Evolutionary conservation across 371 early-diverging fungal genomes (phyloP), one percentile per base, ranked within the genome.

Genomic region (Mucor plumbeus): DNA sequence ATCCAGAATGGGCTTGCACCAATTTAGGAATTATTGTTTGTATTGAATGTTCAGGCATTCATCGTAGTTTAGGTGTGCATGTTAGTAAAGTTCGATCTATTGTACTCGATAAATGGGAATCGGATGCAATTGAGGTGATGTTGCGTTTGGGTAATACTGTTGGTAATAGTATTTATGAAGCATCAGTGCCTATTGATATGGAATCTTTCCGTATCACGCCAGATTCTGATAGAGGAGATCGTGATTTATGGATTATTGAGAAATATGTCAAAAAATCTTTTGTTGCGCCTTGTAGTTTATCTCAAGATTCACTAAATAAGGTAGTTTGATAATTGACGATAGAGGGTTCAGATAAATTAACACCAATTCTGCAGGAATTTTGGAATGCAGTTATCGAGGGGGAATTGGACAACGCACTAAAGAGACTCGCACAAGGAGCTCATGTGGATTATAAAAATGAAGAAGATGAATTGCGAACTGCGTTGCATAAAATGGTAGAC

Each of bases 21-120:
- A 96, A 94, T 63, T 87, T 96, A 63, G 99, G 99, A 21, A 87
- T 92, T 7, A 85, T 98, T 50, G 78, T 99, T 44, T 99, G 99
- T 75, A 95, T 99, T 35, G 95, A 95, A 60, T 99, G 99, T 76
- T 96, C 98, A 19, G 97, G 99, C 21, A 90, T 94, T 36, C 99
- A 99, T 78, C 91, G 99, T 67, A 94, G 97, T 40, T 80, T 98
- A 13, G 99, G 99, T 10, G 93, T 94, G 5, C 95, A 96, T 72
- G 87, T 95, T 17, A 91, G 92, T 69, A 94, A 95, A 78, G 94
- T 96, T 34, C 84, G 93, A 63, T 95, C 95, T 0, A 76, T 96
- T 40, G 85, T 85, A 17, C 77, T 97, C 48, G 98, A 97, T 78
- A 90, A 92, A 61, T 96, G 95, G 96, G 95, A 94, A 63, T 81